These are phyloP conservation scores for Chrysophaeum taylorii DNA, from an alignment of 352 stramenopile species.

Conservation along the genomic window DNA sequence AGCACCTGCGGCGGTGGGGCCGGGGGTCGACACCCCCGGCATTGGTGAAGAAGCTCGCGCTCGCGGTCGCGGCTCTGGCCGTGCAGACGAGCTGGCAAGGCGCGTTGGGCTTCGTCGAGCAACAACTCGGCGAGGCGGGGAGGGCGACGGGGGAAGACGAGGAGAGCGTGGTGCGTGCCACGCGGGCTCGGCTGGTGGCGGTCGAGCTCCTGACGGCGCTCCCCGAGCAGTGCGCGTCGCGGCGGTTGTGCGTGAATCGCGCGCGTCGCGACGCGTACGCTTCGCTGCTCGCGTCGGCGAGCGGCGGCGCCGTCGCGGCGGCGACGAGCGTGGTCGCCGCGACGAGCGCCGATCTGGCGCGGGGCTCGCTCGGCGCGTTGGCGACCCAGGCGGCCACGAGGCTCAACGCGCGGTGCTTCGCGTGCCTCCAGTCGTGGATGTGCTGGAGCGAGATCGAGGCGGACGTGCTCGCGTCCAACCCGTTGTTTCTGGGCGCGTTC, in stretches of 20 bases:
- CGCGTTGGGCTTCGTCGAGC: neutral
- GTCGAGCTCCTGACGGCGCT: conserved; percentile 2
- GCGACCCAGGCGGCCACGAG: neutral
- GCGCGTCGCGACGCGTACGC: neutral
- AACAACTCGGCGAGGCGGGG: neutral
- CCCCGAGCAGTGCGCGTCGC: conserved; percentile 3
- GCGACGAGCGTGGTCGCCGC: neutral
- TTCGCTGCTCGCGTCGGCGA: neutral
- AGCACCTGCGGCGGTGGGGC: neutral
- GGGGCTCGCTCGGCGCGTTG: neutral
- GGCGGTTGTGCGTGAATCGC: neutral
- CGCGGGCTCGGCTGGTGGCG: neutral
- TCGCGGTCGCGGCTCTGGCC: neutral
- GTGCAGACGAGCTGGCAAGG: conserved; percentile 6
- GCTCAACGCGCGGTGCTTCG: neutral
- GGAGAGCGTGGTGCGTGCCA: neutral
- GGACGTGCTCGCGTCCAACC: neutral
- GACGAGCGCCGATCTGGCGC: neutral
- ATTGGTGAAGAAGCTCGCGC: neutral
- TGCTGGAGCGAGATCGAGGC: neutral
- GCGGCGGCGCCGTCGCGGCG: neutral
- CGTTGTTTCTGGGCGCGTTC: neutral
- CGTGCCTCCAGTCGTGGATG: neutral
- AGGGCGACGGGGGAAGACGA: neutral
- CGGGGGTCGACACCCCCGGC: neutral